Percentiles rank a stretch among this genome's conserved stretches.
Evolutionary conservation across 805 yeast species (phyloP).

Genomic region (Candida maris): DNA sequence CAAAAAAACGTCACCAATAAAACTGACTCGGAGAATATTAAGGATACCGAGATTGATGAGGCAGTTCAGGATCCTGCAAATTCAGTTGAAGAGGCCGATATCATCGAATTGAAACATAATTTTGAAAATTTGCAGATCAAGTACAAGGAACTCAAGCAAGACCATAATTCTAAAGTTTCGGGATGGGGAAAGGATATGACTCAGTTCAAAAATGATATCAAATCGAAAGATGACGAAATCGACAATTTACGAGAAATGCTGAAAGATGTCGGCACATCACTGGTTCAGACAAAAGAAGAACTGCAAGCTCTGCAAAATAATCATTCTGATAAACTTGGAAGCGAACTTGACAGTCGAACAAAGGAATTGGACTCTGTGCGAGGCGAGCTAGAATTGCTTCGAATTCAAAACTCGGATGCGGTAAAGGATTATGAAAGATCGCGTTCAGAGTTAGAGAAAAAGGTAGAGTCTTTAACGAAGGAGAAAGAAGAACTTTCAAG

Average conservation of each 20-base stretch:
- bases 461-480: constrained; percentile 15
- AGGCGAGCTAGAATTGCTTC: constrained; percentile 27
- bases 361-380: constrained; percentile 21
- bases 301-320: constrained; percentile 37
- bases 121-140: constrained; percentile 17
- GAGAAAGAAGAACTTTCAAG: constrained; percentile 8
- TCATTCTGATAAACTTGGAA: constrained; percentile 2
- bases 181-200: constrained; percentile 3
- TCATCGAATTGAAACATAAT: constrained; percentile 25
- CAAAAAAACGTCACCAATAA: constrained; percentile 12
- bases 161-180: constrained; percentile 1
- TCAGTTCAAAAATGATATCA: constrained; percentile 28
- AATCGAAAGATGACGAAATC: constrained; percentile 54
- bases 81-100: constrained; percentile 12
- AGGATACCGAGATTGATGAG: constrained; percentile 18
- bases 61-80: constrained; percentile 5
- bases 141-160: constrained; percentile 10
- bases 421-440: constrained; percentile 34
- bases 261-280: constrained; percentile 70
- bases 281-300: constrained; percentile 65
- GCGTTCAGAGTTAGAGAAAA: constrained; percentile 24
- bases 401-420: constrained; percentile 36
- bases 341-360: constrained; percentile 3
- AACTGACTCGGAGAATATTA: constrained; percentile 14
- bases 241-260: constrained; percentile 73